A percentile compares a stretch with the other conserved stretches of the same genome.
phyloP scores from a whole-genome alignment of 495 filamentous ascomycete genomes.

The Penicillium bovifimosum region DNA sequence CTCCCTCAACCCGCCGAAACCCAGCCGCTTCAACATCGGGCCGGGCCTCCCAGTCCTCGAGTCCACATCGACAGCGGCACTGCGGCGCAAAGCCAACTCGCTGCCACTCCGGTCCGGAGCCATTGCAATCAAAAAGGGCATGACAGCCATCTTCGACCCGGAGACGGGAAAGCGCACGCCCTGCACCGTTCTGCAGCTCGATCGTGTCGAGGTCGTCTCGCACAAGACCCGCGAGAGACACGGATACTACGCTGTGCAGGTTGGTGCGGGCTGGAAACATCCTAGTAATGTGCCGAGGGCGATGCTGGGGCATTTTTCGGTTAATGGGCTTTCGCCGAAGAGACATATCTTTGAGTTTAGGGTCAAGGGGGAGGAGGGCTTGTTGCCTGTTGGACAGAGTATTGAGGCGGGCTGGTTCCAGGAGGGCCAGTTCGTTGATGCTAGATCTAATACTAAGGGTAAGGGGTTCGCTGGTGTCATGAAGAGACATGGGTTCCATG shows the following conservation, averaged over 20 bases:
- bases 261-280: conserved; percentile 75
- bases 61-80: conserved; percentile 70
- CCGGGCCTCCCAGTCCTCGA: conserved; percentile 51
- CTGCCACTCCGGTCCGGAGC: conserved; percentile 78
- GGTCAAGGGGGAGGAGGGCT: conserved; percentile 63
- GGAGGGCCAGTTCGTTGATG: conserved; percentile 86
- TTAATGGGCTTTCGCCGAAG: conserved; percentile 73
- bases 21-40: conserved; percentile 42
- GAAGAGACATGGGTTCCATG: conserved; percentile 85
- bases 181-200: conserved; percentile 91
- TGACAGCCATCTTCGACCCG: conserved; percentile 81
- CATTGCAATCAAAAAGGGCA: conserved; percentile 85
- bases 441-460: conserved; percentile 68
- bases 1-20: conserved; percentile 45
- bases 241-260: conserved; percentile 89
- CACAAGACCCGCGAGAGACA: conserved; percentile 75
- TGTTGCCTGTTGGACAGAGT: conserved; percentile 64
- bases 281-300: conserved; percentile 71
- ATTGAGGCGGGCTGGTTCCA: conserved; percentile 82
- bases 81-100: conserved; percentile 68
- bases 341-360: conserved; percentile 77
- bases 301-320: conserved; percentile 78
- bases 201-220: conserved; percentile 80
- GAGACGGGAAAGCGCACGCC: conserved; percentile 69
- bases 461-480: conserved; percentile 96